phyloP scores from a whole-genome alignment of 78 protist genomes.

The Creolimax fragrantissima region DNA sequence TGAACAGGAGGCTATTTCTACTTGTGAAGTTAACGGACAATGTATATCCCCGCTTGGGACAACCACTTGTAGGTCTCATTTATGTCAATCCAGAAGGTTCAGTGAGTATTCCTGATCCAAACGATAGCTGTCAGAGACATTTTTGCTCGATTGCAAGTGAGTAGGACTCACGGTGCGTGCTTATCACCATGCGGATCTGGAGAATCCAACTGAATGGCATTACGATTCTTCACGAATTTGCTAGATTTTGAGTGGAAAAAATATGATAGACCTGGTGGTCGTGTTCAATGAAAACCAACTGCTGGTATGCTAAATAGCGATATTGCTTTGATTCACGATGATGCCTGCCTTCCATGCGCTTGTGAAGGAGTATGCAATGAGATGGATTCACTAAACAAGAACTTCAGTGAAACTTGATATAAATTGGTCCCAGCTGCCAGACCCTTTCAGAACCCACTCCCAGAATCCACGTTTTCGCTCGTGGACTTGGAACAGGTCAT shows the following conservation, averaged over 20 bases:
- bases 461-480: not conserved
- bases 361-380: conserved; percentile 18
- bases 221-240: conserved; percentile 21
- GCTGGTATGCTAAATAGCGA: conserved; percentile 32
- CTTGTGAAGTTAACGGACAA: conserved; percentile 8
- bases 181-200: too few species aligned
- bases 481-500: not conserved
- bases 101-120: not conserved
- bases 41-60: conserved; percentile 34
- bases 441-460: conserved; percentile 30
- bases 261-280: conserved; percentile 23
- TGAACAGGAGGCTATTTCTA: not conserved
- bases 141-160: too few species aligned
- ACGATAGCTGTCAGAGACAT: conserved; percentile 24
- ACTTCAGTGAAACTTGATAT: conserved; percentile 43
- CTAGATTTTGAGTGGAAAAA: conserved; percentile 9
- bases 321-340: conserved; percentile 25
- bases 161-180: too few species aligned
- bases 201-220: too few species aligned
- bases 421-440: conserved; percentile 30
- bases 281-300: conserved; percentile 13
- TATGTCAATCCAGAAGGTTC: conserved; percentile 60
- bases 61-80: conserved; percentile 35
- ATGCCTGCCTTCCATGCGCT: not conserved
- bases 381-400: conserved; percentile 3